Evolutionary conservation across 176 grass and related monocot species (phyloP), one percentile per base, ranked within the genome.

Genomic region (Ananas comosus): DNA sequence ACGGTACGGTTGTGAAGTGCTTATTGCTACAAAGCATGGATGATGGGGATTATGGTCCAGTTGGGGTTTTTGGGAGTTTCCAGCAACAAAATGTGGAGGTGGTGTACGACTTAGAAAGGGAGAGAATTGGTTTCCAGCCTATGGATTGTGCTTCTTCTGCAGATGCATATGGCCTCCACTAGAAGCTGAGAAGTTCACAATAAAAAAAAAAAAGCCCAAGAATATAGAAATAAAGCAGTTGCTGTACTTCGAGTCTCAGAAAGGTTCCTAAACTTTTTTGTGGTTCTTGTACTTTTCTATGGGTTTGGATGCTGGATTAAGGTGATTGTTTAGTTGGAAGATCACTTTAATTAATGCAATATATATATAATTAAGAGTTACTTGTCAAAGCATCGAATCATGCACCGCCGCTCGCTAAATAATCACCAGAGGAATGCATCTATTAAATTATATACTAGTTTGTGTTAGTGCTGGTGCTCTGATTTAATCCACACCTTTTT

Each of bases 11-110:
- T 11, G 71, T 86, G 4, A 82, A 82, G 79, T 86, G 79, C 71
- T 51, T 82, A 16, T 53, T 86, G 70, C 66, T 86, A 19, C 71
- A 79, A 59, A 63, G 48, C 27, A 86, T 79, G 84, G 79, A 82
- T 9, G 66, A 70, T 10, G 78, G 3, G 0, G 80, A 16, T 0
- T 10, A 29, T 13, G 83, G 83, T 3, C 75, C 79, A 9, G 75
- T 25, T 12, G 75, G 66, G 1, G 71, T 86, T 3, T 68, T 82
- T 10, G 84, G 84, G 11, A 82, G 79, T 80, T 82, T 86, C 27
- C 84, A 86, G 67, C 65, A 82, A 80, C 80, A 87, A 67, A 87
- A 82, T 22, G 76, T 87, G 64, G 76, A 87, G 76, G 76, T 87
- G 0, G 72, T 87, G 14, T 82, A 87, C 64, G 80, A 87, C 23